Base-by-base conservation (phyloP, 176 grass and related monocot genomes). In the Echinochloa phyllopogon region DNA sequence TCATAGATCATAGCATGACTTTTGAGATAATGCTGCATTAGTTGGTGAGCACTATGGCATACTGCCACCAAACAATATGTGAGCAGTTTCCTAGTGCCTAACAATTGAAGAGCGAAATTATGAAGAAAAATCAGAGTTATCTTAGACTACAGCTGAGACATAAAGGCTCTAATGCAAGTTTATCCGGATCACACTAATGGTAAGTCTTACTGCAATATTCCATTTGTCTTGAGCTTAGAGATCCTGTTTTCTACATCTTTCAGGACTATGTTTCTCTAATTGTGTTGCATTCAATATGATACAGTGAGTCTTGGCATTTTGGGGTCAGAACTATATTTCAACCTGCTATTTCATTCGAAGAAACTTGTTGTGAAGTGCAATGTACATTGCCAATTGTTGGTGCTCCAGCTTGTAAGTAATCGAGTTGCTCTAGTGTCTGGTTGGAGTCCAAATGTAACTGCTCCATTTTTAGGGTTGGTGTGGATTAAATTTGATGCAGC, bases 191-290 rank as follows among this genome's bases (percentile, higher is more conserved):
- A 60, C 11, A 48, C 56, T 60, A 76, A 13, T 44, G 53, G 55
- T 61, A n/a, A 67, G 74, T 60, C 8, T n/a, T 37, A 15, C 51
- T 6, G 57, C 67, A 68, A 58, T 57, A 89, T 69, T 24, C 23
- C 62, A 69, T 60, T 64, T 81, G 69, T 67, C 18, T 78, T 84
- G 74, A 49, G 29, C 44, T 66, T 10, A 33, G 61, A 24, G 23
- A 59, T 75, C 16, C 20, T 69, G 14, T 82, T 72, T 60, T 81
- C 55, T 37, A 63, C 33, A 64, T 82, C 16, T 81, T 85, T 85
- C 33, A 81, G 47, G 67, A 9, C 52, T 81, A 76, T 51, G 42
- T 62, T 76, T 83, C 23, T 58, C 12, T 20, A 81, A 85, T 59
- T 85, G 18, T 39, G 77, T 85, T 42, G 21, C 43, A 76, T 76